A percentile compares a stretch with the other conserved stretches of the same genome.
Conservation (phyloP, 441 rosid species). For the Kokia cookei region DNA sequence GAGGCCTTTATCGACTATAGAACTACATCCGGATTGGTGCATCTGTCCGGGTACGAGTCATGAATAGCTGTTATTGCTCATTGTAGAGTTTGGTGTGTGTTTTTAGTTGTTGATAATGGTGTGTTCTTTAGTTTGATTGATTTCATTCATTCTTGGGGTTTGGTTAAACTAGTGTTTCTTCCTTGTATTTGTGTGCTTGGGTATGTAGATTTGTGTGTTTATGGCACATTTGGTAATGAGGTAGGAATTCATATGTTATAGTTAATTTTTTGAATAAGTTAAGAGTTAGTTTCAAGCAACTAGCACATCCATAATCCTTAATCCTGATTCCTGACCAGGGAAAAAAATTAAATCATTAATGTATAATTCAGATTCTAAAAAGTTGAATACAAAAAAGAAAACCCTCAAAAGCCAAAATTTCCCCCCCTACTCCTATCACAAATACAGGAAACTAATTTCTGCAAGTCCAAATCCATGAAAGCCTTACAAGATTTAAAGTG, state of each 20-base stretch:
- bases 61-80: not conserved
- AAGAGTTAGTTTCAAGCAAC: too few relatives aligned
- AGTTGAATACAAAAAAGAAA: not conserved
- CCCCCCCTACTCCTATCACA: not conserved
- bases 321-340: too few relatives aligned
- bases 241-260: not conserved
- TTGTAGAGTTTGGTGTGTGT: slow-evolving; percentile 2
- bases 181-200: not conserved
- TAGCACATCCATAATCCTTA: too few relatives aligned
- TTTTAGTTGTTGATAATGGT: not conserved
- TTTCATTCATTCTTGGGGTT: slow-evolving; percentile 1
- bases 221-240: not conserved
- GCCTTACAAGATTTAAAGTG: not conserved
- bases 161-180: not conserved
- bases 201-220: not conserved
- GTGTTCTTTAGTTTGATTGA: not conserved
- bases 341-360: not conserved
- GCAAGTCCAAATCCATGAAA: not conserved
- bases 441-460: not conserved
- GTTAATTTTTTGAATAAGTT: too few relatives aligned
- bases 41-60: too few relatives aligned
- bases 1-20: not conserved
- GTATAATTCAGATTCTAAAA: not conserved
- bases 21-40: too few relatives aligned
- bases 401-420: not conserved